Base-by-base conservation (phyloP, 768 basidiomycete species). In the Panellus pusillus region DNA sequence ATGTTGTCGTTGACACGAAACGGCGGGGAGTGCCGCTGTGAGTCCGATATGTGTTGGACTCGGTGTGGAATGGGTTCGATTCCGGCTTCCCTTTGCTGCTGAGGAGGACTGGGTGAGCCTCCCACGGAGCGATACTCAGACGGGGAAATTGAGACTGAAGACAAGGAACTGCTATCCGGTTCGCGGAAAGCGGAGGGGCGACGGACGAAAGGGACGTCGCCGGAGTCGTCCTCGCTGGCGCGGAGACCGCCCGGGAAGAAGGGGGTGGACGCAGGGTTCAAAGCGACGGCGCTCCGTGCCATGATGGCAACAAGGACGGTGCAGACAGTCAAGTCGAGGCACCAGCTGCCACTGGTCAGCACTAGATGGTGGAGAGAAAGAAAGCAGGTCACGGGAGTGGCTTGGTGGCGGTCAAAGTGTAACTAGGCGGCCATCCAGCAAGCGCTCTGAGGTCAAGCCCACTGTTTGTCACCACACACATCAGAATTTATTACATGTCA, bases 251-350 rank as follows among this genome's bases (percentile, higher is more conserved):
- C 87, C 57, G 90, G 90, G 68, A 90, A 90, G 79, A 92, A 92
- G 46, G 90, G 90, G 68, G 84, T 84, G 54, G 89, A 92, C 57
- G 88, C 78, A 60, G 90, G 89, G 70, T 91, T 91, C 63, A 91
- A 74, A 55, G 87, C 48, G 41, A 54, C 79, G 64, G 81, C 85
- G 64, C 83, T 88, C 79, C 82, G 84, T 58, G 87, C 84, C 85
- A 90, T 88, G 66, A 71, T 73, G 66, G 60, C 55, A 61, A 52
- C 47, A 51, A 48, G 65, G 66, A 65, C 64, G 60, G 55, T 27
- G 13, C 19, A 51, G 49, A 58, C 47, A 58, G 59, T 59, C 59
- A 60, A 51, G 24, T 24, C 24, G 32, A 35, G 32, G 32, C 32
- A 35, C 32, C 32, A 60, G 53, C 60, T 54, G 41, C 54, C 52